Conservation (phyloP, 257 asterid genomes). For the Rhazya stricta region DNA sequence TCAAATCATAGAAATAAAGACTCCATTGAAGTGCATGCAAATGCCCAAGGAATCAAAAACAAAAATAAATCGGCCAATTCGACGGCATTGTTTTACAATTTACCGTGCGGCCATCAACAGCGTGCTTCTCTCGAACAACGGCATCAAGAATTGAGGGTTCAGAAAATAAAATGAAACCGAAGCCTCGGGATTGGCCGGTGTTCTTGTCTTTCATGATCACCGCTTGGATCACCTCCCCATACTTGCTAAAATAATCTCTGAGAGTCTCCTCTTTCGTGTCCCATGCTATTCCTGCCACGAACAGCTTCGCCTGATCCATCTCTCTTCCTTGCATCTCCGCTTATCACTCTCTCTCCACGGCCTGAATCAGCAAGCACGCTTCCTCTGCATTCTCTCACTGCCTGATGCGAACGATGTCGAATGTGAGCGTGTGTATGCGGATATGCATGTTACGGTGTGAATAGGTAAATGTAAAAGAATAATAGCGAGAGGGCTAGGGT, state of each 20-base stretch:
- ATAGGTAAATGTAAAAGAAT: too few relatives aligned
- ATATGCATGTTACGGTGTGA: not conserved
- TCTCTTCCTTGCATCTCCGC: not conserved
- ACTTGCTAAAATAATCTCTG: slow-evolving; percentile 28
- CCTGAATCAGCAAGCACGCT: not conserved
- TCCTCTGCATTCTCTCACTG: not conserved
- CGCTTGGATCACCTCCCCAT: slow-evolving; percentile 34
- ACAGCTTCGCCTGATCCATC: slow-evolving; percentile 35
- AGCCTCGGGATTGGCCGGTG: slow-evolving; percentile 37
- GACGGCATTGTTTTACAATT: not conserved
- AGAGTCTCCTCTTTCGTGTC: slow-evolving; percentile 31
- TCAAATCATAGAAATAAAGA: not conserved
- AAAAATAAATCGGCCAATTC: not conserved
- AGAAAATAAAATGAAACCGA: slow-evolving; percentile 40
- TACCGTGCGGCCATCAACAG: slow-evolving; percentile 39
- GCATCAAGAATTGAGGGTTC: slow-evolving; percentile 35
- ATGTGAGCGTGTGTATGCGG: not conserved
- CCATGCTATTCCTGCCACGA: slow-evolving; percentile 39
- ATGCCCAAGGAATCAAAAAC: not conserved
- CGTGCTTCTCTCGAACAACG: slow-evolving; percentile 30
- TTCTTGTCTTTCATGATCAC: slow-evolving; percentile 30
- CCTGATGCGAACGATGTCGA: not conserved
- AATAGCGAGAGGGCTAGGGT: too few relatives aligned
- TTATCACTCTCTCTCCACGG: not conserved
- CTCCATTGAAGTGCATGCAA: not conserved